phyloP scores from a whole-genome alignment of 1,284 basidiomycete genomes.

The Grifola frondosa region DNA sequence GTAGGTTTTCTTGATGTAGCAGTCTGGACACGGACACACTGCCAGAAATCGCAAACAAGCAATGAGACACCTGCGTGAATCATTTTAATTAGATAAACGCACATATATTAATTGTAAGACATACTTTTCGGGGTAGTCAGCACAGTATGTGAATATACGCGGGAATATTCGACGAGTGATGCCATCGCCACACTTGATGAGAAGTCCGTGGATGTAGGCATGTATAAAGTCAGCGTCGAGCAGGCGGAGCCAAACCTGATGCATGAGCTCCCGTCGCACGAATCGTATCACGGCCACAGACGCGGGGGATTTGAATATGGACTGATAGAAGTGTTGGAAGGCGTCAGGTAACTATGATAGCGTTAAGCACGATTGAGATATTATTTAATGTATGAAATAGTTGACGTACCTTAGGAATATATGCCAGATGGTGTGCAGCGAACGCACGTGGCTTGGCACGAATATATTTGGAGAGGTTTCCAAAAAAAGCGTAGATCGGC shows the following conservation, averaged over 20 bases:
- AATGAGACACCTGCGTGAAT: constrained; percentile 7
- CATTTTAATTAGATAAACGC: not conserved
- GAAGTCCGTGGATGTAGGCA: constrained; percentile 27
- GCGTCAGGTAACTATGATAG: constrained; percentile 1
- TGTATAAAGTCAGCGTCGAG: constrained; percentile 27
- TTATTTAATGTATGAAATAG: not conserved
- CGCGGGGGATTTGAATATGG: not conserved
- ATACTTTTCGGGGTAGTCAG: constrained; percentile 35
- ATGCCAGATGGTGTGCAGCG: constrained; percentile 26
- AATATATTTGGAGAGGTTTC: constrained; percentile 24
- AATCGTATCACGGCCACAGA: constrained; percentile 13
- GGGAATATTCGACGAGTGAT: constrained; percentile 17
- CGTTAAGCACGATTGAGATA: not conserved
- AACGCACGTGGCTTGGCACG: constrained; percentile 16
- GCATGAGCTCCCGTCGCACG: constrained; percentile 27
- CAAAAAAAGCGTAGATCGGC: constrained; percentile 13
- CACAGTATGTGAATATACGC: constrained; percentile 18
- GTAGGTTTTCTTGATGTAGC: constrained; percentile 4
- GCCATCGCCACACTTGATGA: constrained; percentile 23
- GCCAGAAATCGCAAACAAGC: constrained; percentile 14
- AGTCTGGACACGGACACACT: constrained; percentile 14
- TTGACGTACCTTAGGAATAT: constrained; percentile 27
- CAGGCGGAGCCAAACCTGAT: constrained; percentile 22
- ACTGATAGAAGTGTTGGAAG: not conserved
- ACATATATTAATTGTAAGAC: constrained; percentile 4